Conservation (phyloP, 139 green algal species). For the Tetraselmis chui region DNA sequence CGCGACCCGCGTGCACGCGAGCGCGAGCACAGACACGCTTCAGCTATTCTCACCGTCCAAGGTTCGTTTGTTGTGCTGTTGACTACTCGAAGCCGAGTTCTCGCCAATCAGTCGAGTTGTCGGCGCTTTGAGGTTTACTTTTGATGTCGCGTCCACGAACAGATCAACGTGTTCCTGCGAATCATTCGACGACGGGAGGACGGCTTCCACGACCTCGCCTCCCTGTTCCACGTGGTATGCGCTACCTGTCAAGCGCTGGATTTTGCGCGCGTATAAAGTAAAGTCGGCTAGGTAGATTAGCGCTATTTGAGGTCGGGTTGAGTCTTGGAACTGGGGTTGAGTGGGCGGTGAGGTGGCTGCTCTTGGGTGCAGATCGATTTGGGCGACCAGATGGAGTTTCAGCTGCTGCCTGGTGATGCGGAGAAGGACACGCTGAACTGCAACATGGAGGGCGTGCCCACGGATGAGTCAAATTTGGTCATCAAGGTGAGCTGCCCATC, state of each 20-base stretch:
- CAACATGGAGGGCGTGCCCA: conserved; percentile 75
- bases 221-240: conserved; percentile 94
- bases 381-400: conserved; percentile 84
- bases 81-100: not conserved
- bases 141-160: conserved; percentile 4
- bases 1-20: too few species aligned
- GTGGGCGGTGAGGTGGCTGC: not conserved
- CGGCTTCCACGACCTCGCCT: conserved; percentile 96
- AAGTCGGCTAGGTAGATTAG: not conserved
- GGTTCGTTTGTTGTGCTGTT: conserved; percentile 24
- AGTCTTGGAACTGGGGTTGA: not conserved
- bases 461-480: conserved; percentile 90
- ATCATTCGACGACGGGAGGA: conserved; percentile 78
- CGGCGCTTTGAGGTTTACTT: not conserved
- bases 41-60: conserved; percentile 78
- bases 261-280: too few species aligned
- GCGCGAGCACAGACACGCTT: conserved; percentile 19
- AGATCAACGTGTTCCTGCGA: conserved; percentile 96
- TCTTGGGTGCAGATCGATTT: conserved; percentile 66
- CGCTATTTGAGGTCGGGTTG: not conserved
- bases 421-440: conserved; percentile 67
- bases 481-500: conserved; percentile 81
- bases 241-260: too few species aligned
- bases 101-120: not conserved
- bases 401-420: conserved; percentile 27